Base-by-base conservation (phyloP, 2,329 filamentous ascomycete species). In the Hypoxylon sp. region DNA sequence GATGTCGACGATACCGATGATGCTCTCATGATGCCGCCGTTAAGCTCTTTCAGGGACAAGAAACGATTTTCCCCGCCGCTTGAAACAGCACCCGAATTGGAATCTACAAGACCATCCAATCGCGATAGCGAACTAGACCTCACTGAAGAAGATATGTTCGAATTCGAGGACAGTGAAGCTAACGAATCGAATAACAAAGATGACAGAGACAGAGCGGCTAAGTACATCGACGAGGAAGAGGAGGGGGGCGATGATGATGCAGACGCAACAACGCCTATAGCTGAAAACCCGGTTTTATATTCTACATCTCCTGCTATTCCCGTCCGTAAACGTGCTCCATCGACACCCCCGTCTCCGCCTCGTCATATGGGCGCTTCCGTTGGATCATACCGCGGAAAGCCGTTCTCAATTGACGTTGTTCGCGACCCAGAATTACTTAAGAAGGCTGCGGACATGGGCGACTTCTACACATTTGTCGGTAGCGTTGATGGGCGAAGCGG, bases 371-470 rank as follows among this genome's bases (percentile, higher is more conserved):
- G 79, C 21, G 80, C 80, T 17, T 84, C 83, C 5, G 75, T 85
- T 13, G 85, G 85, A 2, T 87, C 85, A n/a, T 87, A 86, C 71
- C 86, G 83, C 72, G 86, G 86, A 46, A 81, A 81, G 19, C 81
- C 85, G 13, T 83, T 89, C 51, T 79, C 82, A 36, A 85, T 87
- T 78, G 82, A 84, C 1, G 79, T 87, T 13, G 81, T 88, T 49
- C 81, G 80, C 51, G 81, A 85, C 52, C 80, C 83, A 7, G 81
- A 84, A 21, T 59, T 88, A 0, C 82, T 85, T 62, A 83, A 82
- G 23, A 79, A 81, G 69, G 85, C 85, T 2, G 82, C 80, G 10
- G 81, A 82, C 10, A 76, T 86, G 55, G 84, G 85, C 38, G 79
- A 84, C 17, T 77, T 87, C 50, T 82, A 79, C 65, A 82, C 80